phyloP scores from a whole-genome alignment of 371 early-diverging fungal species.

The Massospora cicadina region DNA sequence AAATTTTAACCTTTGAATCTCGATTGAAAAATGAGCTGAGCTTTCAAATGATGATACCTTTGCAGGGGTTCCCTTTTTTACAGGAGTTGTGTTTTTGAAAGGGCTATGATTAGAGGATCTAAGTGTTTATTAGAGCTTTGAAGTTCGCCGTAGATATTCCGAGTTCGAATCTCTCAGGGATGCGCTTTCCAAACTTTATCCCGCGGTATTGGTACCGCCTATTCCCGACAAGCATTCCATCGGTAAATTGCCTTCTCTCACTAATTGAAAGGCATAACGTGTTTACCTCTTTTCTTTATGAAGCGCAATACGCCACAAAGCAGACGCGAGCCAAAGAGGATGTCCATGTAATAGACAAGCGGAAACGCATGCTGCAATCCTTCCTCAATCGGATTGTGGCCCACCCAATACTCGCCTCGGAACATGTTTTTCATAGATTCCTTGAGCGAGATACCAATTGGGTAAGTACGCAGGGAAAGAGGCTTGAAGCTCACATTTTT shows the following conservation, averaged over 20 bases:
- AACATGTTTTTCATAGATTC: constrained; percentile 79
- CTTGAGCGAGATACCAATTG: constrained; percentile 41
- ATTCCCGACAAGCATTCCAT: constrained; percentile 90
- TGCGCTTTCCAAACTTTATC: constrained; percentile 52
- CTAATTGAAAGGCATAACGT: constrained; percentile 11
- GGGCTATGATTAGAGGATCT: too few relatives aligned
- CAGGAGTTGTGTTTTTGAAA: too few relatives aligned
- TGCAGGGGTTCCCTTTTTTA: too few relatives aligned
- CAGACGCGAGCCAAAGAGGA: constrained; percentile 77
- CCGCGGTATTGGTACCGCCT: constrained; percentile 71
- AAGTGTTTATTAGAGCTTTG: constrained; percentile 23
- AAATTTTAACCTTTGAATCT: neutral
- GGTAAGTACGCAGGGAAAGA: constrained; percentile 20
- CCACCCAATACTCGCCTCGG: constrained; percentile 66
- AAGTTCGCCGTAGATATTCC: constrained; percentile 68
- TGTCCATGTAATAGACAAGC: constrained; percentile 53
- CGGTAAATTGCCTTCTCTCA: constrained; percentile 23
- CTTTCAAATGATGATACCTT: too few relatives aligned
- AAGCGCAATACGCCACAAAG: constrained; percentile 68
- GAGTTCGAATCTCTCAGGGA: constrained; percentile 82
- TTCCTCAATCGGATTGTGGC: constrained; percentile 65
- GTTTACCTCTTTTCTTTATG: neutral
- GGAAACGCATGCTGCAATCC: constrained; percentile 74
- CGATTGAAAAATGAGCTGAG: too few relatives aligned
- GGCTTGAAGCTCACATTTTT: constrained; percentile 7